Evolutionary conservation across 1,284 basidiomycete genomes (phyloP).

Genomic region (Takashimella koratensis): DNA sequence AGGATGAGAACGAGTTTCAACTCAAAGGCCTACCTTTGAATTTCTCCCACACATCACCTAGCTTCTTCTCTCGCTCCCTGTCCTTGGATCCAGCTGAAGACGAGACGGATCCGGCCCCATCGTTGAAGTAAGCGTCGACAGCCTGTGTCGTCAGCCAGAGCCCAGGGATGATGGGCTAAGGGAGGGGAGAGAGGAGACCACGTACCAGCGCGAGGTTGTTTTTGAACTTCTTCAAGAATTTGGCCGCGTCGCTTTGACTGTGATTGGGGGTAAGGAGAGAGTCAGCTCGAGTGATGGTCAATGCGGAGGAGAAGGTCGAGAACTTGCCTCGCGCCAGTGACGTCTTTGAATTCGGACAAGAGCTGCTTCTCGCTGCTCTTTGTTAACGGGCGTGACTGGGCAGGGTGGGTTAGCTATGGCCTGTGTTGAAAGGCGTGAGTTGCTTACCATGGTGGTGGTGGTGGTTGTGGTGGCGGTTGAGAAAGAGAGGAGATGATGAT

Average conservation of each 20-base stretch:
- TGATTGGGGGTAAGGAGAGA: not conserved
- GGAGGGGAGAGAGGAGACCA: too few relatives aligned
- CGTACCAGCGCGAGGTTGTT: conserved; percentile 39
- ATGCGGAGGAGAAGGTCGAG: not conserved
- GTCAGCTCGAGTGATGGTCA: not conserved
- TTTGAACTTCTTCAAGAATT: conserved; percentile 46
- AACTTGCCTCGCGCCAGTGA: conserved; percentile 43
- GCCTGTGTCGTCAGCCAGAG: too few relatives aligned
- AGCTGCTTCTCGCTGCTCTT: conserved; percentile 19
- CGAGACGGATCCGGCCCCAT: conserved; percentile 25
- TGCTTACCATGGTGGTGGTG: conserved; percentile 5
- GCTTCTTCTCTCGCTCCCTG: conserved; percentile 41
- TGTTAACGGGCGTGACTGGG: conserved; percentile 16
- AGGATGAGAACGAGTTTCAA: too few relatives aligned
- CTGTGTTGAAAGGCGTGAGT: not conserved
- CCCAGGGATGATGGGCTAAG: too few relatives aligned
- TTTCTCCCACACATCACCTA: conserved; percentile 47
- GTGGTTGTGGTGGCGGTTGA: not conserved
- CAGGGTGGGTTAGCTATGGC: not conserved
- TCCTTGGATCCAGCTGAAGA: not conserved
- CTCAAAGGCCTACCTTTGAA: conserved; percentile 50
- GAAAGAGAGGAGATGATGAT: conserved; percentile 2
- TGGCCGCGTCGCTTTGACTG: conserved; percentile 36
- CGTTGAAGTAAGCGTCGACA: conserved; percentile 43
- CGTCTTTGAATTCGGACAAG: conserved; percentile 34